phyloP scores from a whole-genome alignment of 768 basidiomycete species.

The Panaeolus cyanescens region DNA sequence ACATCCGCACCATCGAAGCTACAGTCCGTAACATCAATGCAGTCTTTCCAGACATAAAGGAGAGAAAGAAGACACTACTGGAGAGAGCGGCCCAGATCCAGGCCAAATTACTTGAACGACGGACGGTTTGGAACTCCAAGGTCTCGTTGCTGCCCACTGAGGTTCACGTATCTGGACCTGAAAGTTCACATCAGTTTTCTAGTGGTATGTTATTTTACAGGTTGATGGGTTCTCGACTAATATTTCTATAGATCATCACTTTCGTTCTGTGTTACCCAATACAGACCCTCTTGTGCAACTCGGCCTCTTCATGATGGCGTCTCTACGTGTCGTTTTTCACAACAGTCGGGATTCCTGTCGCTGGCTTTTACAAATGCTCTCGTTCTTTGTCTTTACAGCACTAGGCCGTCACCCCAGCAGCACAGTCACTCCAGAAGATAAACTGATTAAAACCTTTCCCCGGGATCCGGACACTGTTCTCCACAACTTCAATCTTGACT shows the following conservation, averaged over 20 bases:
- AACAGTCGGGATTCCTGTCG: background rate
- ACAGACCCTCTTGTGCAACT: background rate
- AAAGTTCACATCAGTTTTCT: background rate
- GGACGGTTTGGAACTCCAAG: background rate
- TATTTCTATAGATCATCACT: background rate
- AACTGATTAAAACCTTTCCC: too few species aligned
- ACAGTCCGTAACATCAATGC: background rate
- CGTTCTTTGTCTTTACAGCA: too few species aligned
- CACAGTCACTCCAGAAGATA: too few species aligned
- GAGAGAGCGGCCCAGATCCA: background rate
- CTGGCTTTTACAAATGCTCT: too few species aligned
- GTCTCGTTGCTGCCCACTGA: background rate
- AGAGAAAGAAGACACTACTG: background rate
- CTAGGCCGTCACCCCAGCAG: too few species aligned
- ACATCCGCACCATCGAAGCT: background rate
- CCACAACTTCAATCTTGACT: constrained; percentile 9
- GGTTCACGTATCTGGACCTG: background rate
- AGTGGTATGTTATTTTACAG: background rate
- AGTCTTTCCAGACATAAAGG: background rate
- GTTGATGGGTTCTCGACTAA: background rate
- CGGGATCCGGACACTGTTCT: constrained; percentile 11
- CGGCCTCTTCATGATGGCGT: background rate
- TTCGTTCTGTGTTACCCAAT: background rate
- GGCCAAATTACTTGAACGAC: background rate
- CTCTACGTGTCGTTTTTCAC: background rate